Evolutionary conservation across 257 asterid genomes (phyloP).

Genomic region (Salvia rosmarinus): DNA sequence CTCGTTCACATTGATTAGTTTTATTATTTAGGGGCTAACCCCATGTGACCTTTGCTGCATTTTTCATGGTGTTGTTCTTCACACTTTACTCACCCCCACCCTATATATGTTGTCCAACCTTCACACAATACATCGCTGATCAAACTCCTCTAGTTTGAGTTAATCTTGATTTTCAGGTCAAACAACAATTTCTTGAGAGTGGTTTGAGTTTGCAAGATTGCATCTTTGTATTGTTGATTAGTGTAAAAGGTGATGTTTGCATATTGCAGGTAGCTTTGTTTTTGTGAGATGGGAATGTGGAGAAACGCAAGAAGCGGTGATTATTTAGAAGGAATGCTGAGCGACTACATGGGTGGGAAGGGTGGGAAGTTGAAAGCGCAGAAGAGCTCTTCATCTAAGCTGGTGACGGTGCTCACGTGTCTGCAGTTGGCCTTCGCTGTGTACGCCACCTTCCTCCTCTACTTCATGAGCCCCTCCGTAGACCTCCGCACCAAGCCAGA

Average conservation of each 20-base stretch:
- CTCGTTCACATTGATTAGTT: constrained; percentile 40
- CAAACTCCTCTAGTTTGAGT: constrained; percentile 12
- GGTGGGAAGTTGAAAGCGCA: constrained; percentile 39
- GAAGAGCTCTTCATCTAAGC: constrained; percentile 48
- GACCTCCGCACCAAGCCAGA: constrained; percentile 72
- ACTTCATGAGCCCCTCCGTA: constrained; percentile 74
- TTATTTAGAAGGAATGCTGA: constrained; percentile 73
- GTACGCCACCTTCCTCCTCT: constrained; percentile 81
- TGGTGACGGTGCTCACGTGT: constrained; percentile 70
- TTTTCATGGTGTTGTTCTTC: constrained; percentile 59
- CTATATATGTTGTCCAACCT: constrained; percentile 38
- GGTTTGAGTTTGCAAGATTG: no score
- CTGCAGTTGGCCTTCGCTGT: constrained; percentile 85
- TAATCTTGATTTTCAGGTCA: neutral
- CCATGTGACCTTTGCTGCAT: constrained; percentile 88
- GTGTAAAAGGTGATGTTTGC: no score
- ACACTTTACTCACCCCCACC: constrained; percentile 43
- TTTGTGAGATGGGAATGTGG: constrained; percentile 45
- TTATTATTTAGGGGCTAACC: constrained; percentile 42
- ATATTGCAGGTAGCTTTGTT: constrained; percentile 32
- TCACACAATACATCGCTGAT: constrained; percentile 33
- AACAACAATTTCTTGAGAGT: no score
- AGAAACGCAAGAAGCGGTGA: constrained; percentile 62
- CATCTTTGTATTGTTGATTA: no score
- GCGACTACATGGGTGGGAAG: constrained; percentile 69